phyloP scores from a whole-genome alignment of 208 protist genomes.

The Naegleria lovaniensis region DNA sequence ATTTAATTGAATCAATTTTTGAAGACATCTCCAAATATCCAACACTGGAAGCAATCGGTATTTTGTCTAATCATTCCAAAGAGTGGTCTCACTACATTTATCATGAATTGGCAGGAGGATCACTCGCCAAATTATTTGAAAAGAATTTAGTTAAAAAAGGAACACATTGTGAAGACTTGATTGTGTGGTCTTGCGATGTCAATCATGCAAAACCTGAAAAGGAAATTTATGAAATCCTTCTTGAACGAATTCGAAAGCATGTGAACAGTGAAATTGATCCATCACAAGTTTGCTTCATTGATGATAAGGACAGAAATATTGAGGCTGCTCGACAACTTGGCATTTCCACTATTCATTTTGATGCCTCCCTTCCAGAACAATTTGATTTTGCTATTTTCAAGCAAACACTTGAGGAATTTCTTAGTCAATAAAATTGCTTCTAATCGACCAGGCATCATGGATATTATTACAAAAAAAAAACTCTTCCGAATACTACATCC shows the following conservation, averaged over 20 bases:
- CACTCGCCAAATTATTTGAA: background rate
- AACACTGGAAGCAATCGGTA: background rate
- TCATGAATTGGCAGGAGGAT: background rate
- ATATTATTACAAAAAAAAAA: too few relatives aligned
- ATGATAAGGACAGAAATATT: conserved; percentile 12
- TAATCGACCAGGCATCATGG: too few relatives aligned
- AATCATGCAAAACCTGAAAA: background rate
- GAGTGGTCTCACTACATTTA: background rate
- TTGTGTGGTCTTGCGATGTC: background rate
- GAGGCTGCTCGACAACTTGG: background rate
- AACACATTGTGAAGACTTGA: background rate
- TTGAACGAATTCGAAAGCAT: background rate
- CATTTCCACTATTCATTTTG: background rate
- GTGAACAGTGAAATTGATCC: background rate
- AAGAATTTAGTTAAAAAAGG: background rate
- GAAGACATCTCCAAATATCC: background rate
- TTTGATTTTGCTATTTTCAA: background rate
- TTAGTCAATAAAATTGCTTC: background rate
- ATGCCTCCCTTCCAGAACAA: background rate
- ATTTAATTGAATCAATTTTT: background rate
- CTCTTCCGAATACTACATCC: too few relatives aligned
- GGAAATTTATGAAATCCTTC: background rate
- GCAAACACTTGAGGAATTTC: background rate
- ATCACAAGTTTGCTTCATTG: background rate
- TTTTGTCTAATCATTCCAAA: conserved; percentile 12